Evolutionary conservation across 371 early-diverging fungal species (phyloP).

Genomic region (Mortierella sp.): DNA sequence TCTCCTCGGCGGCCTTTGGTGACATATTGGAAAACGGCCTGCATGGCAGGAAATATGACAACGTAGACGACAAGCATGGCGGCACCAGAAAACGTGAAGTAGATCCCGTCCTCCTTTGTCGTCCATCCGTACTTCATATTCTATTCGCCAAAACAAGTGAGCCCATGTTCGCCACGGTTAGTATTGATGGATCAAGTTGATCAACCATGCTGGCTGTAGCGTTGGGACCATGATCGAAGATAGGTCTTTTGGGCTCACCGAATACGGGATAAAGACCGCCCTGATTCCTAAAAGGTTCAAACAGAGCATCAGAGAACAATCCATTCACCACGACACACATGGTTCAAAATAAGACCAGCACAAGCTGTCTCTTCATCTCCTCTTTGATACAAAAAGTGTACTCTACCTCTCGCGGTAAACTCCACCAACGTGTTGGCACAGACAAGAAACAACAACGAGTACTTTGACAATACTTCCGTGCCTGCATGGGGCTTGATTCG

Average conservation of each 20-base stretch:
- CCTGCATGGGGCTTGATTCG: slow-evolving; percentile 4
- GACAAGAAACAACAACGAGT: slow-evolving; percentile 14
- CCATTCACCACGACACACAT: too few species aligned
- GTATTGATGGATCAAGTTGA: not conserved
- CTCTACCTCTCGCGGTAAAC: slow-evolving; percentile 10
- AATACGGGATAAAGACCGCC: slow-evolving; percentile 18
- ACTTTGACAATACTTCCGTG: not conserved
- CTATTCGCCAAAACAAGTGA: too few species aligned
- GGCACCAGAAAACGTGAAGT: slow-evolving; percentile 8
- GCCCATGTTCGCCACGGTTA: too few species aligned
- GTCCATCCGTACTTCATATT: slow-evolving; percentile 20
- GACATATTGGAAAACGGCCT: slow-evolving; percentile 6
- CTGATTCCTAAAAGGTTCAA: too few species aligned
- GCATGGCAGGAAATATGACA: slow-evolving; percentile 17
- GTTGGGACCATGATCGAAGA: too few species aligned
- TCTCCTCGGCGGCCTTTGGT: not conserved
- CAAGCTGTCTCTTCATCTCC: not conserved
- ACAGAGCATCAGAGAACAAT: too few species aligned
- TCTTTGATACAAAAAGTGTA: not conserved
- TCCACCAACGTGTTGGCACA: not conserved
- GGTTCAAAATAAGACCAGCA: too few species aligned
- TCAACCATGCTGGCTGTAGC: too few species aligned
- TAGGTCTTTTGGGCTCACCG: slow-evolving; percentile 3
- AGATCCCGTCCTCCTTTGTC: slow-evolving; percentile 3
- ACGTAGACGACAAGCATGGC: slow-evolving; percentile 18